Evolutionary conservation across 1,284 basidiomycete species (phyloP).

Genomic region (Malassezia yamatoensis): DNA sequence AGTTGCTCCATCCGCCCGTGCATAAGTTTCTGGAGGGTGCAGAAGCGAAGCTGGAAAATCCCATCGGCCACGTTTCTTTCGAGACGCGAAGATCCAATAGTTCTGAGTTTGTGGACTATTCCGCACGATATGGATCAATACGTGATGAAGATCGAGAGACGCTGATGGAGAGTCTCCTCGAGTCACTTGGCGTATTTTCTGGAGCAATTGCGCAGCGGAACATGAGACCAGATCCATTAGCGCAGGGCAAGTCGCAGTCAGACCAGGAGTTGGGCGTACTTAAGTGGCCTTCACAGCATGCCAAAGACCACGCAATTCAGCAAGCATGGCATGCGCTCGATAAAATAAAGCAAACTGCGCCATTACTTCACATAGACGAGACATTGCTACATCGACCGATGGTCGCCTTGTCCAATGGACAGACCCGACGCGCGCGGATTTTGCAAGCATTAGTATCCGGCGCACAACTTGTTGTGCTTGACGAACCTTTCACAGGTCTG

Average conservation of each 20-base stretch:
- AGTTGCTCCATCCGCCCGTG: conserved; percentile 9
- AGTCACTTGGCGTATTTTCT: conserved; percentile 24
- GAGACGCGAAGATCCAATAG: conserved; percentile 13
- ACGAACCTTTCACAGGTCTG: conserved; percentile 32
- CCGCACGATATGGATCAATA: conserved; percentile 40
- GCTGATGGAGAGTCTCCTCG: conserved; percentile 39
- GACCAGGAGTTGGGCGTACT: conserved; percentile 18
- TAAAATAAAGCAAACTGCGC: conserved; percentile 23
- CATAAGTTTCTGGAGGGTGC: conserved; percentile 22
- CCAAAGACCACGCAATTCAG: conserved; percentile 1
- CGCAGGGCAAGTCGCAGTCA: neutral
- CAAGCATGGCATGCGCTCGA: conserved; percentile 18
- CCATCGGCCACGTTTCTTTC: conserved; percentile 35
- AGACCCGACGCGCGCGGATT: conserved; percentile 76
- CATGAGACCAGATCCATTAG: conserved; percentile 35
- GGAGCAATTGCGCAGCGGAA: conserved; percentile 26
- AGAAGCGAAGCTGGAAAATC: neutral
- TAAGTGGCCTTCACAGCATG: conserved; percentile 22
- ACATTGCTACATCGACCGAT: conserved; percentile 30
- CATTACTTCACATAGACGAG: conserved; percentile 24
- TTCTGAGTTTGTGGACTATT: conserved; percentile 37
- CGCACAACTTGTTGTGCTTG: conserved; percentile 52
- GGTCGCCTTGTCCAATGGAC: conserved; percentile 73
- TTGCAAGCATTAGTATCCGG: conserved; percentile 64
- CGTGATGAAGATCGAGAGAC: conserved; percentile 36